phyloP scores from a whole-genome alignment of 768 basidiomycete species.

The Mycena crocata region DNA sequence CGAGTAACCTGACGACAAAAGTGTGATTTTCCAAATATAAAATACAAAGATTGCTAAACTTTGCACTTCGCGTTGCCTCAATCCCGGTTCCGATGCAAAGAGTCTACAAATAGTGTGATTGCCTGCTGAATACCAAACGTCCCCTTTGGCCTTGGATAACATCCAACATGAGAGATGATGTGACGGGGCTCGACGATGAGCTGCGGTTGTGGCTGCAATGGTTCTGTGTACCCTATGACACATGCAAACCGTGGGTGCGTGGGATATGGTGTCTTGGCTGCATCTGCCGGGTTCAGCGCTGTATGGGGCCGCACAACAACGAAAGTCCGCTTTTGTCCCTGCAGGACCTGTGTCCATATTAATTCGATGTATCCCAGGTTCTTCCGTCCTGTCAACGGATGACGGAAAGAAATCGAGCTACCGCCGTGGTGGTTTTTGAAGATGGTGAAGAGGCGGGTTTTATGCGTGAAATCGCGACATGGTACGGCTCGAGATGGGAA shows the following conservation, averaged over 20 bases:
- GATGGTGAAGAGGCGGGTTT: conserved; percentile 1
- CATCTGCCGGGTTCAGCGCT: neutral
- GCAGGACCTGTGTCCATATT: conserved; percentile 2
- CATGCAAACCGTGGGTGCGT: neutral
- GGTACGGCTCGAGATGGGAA: conserved; percentile 7
- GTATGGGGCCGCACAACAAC: conserved; percentile 11
- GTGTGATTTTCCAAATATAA: too few relatives aligned
- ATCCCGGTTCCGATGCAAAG: neutral
- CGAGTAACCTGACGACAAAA: too few relatives aligned
- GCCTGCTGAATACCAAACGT: neutral
- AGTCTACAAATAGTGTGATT: neutral
- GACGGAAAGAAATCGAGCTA: conserved; percentile 17
- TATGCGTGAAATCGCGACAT: conserved; percentile 6
- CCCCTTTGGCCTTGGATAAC: neutral
- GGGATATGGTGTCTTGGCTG: neutral
- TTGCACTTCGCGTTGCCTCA: neutral
- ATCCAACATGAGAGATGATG: conserved; percentile 19
- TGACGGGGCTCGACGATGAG: conserved; percentile 19
- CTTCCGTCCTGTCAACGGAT: conserved; percentile 13
- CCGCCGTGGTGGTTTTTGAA: neutral
- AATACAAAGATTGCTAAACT: neutral
- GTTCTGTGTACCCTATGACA: neutral
- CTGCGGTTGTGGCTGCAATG: neutral
- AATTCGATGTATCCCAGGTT: neutral
- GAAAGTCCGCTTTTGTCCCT: conserved; percentile 7